These are phyloP conservation scores for Choiromyces venosus DNA, from an alignment of 495 filamentous ascomycete genomes.

Conservation along the genomic window DNA sequence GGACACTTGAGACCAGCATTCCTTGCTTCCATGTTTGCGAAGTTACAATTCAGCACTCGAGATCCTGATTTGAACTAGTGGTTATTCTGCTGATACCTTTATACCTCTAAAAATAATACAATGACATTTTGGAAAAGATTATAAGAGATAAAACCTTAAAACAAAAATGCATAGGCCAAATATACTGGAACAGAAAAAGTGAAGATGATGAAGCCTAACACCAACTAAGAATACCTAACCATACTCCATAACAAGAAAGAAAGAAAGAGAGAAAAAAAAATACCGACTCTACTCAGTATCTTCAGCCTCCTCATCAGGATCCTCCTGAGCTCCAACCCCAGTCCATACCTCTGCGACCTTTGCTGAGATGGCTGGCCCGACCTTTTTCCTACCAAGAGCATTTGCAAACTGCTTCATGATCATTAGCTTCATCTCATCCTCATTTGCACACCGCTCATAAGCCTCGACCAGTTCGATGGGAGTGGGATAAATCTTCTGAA, in stretches of 20 bases:
- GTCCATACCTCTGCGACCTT: constrained; percentile 75
- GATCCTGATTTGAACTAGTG: background rate
- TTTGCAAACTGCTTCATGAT: constrained; percentile 53
- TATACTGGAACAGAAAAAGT: background rate
- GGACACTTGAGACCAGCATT: background rate
- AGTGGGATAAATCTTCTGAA: constrained; percentile 69
- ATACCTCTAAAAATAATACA: background rate
- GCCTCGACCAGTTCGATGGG: constrained; percentile 64
- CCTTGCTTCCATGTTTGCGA: background rate
- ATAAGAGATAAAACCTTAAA: background rate
- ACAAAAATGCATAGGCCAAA: background rate
- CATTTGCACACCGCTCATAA: constrained; percentile 51
- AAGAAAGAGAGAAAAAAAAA: background rate
- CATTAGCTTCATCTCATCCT: constrained; percentile 48
- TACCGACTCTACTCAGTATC: constrained; percentile 1
- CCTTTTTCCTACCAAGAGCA: constrained; percentile 61
- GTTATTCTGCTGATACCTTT: background rate
- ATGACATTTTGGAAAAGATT: background rate
- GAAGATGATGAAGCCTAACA: background rate
- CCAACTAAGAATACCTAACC: background rate
- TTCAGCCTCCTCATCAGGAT: constrained; percentile 9
- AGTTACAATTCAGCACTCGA: background rate
- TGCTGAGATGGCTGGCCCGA: constrained; percentile 58
- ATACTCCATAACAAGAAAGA: background rate
- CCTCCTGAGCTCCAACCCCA: constrained; percentile 22